phyloP scores from a whole-genome alignment of 176 grass and related monocot species.

The Puccinellia tenuiflora region DNA sequence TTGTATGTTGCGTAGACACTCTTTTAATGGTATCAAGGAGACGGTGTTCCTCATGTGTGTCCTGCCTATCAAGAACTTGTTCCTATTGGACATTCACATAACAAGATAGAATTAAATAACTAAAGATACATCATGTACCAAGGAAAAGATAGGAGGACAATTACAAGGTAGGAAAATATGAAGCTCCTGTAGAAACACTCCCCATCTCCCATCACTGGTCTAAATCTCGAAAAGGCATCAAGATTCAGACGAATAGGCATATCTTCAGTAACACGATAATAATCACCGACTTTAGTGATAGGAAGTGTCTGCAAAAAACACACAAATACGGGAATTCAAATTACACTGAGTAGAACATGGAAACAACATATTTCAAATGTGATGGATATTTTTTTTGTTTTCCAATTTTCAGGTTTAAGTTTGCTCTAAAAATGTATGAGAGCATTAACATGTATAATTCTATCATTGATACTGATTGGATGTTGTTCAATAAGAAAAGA shows the following conservation, averaged over 20 bases:
- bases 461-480: background rate
- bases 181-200: conserved; percentile 53
- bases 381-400: background rate
- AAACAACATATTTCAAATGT: background rate
- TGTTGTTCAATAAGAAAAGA: background rate
- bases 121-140: conserved; percentile 14
- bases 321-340: conserved; percentile 1
- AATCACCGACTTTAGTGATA: background rate
- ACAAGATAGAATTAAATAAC: conserved; percentile 4
- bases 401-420: background rate
- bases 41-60: conserved; percentile 26
- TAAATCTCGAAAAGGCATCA: background rate
- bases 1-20: background rate
- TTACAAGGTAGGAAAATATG: conserved; percentile 48
- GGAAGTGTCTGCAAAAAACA: conserved; percentile 16
- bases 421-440: conserved; percentile 14
- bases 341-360: background rate
- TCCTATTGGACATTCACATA: conserved; percentile 25
- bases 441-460: background rate
- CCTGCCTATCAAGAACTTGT: conserved; percentile 42
- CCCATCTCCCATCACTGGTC: conserved; percentile 25
- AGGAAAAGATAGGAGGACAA: background rate
- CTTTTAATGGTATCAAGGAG: conserved; percentile 19
- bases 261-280: background rate
- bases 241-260: background rate